Conservation (phyloP, 352 stramenopile species). For the Peronosclerospora sorghi region DNA sequence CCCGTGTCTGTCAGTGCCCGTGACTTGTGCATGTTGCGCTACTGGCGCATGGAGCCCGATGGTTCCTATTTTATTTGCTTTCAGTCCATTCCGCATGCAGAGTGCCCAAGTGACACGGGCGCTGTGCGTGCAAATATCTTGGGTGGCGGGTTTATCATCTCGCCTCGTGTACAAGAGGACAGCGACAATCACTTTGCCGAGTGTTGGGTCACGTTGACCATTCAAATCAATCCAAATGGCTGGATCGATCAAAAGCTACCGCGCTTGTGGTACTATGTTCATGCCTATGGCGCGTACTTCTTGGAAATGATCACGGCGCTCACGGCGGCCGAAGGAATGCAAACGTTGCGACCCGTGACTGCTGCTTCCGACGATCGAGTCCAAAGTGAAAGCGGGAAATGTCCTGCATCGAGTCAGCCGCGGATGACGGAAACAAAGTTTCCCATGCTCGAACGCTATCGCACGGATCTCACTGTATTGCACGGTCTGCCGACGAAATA, state of each 20-base stretch:
- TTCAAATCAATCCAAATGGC: slow-evolving; percentile 76
- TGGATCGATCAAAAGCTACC: slow-evolving; percentile 52
- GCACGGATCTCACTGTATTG: slow-evolving; percentile 45
- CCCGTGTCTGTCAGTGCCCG: slow-evolving; percentile 53
- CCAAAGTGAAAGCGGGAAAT: slow-evolving; percentile 6
- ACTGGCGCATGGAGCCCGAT: slow-evolving; percentile 77
- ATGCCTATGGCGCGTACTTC: slow-evolving; percentile 62
- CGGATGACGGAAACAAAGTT: slow-evolving; percentile 57
- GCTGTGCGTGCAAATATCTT: slow-evolving; percentile 53
- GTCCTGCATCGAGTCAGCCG: slow-evolving; percentile 25
- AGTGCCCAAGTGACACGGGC: slow-evolving; percentile 27
- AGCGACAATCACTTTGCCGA: slow-evolving; percentile 53
- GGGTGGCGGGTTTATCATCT: slow-evolving; percentile 70
- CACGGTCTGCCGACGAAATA: slow-evolving; percentile 57
- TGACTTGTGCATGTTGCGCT: slow-evolving; percentile 64
- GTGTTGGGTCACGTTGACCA: slow-evolving; percentile 69
- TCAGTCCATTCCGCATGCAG: slow-evolving; percentile 63
- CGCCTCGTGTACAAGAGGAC: slow-evolving; percentile 32
- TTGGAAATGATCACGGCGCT: slow-evolving; percentile 72
- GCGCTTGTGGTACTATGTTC: slow-evolving; percentile 62
- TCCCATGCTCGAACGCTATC: slow-evolving; percentile 45
- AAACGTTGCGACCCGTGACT: slow-evolving; percentile 17
- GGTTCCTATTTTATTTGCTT: slow-evolving; percentile 79
- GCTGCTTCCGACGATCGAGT: slow-evolving; percentile 8
- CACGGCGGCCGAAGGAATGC: slow-evolving; percentile 12